phyloP scores from a whole-genome alignment of 345 rosid species.

The Pistacia vera region DNA sequence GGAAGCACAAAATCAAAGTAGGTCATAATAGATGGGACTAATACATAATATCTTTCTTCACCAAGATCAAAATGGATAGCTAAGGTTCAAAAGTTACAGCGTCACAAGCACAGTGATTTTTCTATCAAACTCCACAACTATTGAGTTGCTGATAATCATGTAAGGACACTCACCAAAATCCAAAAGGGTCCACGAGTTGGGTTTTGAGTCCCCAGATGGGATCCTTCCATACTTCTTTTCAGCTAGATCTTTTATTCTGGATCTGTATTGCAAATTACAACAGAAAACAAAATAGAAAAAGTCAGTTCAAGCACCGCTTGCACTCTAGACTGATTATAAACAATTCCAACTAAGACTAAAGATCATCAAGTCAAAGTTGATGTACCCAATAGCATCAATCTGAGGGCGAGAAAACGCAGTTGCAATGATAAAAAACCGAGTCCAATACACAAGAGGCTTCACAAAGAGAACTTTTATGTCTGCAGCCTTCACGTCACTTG shows the following conservation, averaged over 20 bases:
- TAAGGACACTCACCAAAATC: slow-evolving; percentile 70
- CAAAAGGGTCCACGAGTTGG: slow-evolving; percentile 92
- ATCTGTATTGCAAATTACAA: slow-evolving; percentile 41
- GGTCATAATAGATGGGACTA: not conserved
- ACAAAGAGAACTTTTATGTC: slow-evolving; percentile 95
- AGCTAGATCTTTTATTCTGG: slow-evolving; percentile 86
- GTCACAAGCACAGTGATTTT: not conserved
- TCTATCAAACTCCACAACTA: not conserved
- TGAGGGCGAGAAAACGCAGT: slow-evolving; percentile 97
- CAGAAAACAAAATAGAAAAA: not conserved
- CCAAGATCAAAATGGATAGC: not conserved
- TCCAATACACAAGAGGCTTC: slow-evolving; percentile 98
- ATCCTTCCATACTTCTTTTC: slow-evolving; percentile 75
- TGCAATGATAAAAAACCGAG: slow-evolving; percentile 89
- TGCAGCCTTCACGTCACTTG: slow-evolving; percentile 90
- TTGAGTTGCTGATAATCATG: not conserved
- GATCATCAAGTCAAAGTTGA: slow-evolving; percentile 11
- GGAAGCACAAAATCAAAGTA: not conserved
- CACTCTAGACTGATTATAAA: not conserved
- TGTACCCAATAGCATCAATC: slow-evolving; percentile 82
- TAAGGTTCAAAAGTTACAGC: not conserved
- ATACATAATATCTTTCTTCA: not conserved
- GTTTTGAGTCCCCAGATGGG: slow-evolving; percentile 84
- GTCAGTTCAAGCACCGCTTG: slow-evolving; percentile 19
- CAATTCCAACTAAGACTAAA: slow-evolving; percentile 9